Conservation (phyloP, 176 grass and related monocot genomes). For the Triticum turgidum region DNA sequence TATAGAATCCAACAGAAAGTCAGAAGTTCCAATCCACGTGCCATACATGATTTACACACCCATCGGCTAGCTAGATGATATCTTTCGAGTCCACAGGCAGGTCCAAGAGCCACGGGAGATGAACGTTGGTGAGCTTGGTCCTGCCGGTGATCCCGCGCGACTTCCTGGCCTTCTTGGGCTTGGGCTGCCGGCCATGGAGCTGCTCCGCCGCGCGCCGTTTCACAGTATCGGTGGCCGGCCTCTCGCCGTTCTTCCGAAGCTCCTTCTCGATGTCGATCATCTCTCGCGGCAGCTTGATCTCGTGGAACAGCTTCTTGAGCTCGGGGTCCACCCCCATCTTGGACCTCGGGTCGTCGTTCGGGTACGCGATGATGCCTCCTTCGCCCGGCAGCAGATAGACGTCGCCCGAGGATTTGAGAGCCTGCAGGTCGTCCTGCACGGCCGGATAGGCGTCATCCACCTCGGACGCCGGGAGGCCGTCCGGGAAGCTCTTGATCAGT, state of each 20-base stretch:
- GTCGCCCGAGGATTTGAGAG: not conserved
- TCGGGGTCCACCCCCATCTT: not conserved
- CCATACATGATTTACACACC: not conserved
- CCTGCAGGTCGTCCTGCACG: not conserved
- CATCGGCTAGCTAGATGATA: no score
- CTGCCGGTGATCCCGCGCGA: not conserved
- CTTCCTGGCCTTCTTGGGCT: not conserved
- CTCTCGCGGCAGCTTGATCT: not conserved
- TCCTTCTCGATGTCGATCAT: slow-evolving; percentile 12
- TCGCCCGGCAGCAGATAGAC: not conserved
- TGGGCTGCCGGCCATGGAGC: not conserved
- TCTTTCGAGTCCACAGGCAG: not conserved
- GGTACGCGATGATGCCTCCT: not conserved
- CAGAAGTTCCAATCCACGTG: no score
- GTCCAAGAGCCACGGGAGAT: not conserved
- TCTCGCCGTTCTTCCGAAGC: not conserved
- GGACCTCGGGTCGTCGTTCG: not conserved
- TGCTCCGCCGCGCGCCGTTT: not conserved
- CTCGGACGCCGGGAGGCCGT: not conserved
- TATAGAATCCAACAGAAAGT: no score
- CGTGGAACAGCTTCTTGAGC: not conserved
- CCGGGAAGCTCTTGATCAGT: no score
- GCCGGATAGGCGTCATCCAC: not conserved
- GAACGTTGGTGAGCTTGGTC: not conserved
- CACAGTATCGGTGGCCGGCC: not conserved